A percentile compares a stretch with the other conserved stretches of the same genome.
Evolutionary conservation across 352 stramenopile genomes (phyloP).

Genomic region (Phytophthora ramorum): DNA sequence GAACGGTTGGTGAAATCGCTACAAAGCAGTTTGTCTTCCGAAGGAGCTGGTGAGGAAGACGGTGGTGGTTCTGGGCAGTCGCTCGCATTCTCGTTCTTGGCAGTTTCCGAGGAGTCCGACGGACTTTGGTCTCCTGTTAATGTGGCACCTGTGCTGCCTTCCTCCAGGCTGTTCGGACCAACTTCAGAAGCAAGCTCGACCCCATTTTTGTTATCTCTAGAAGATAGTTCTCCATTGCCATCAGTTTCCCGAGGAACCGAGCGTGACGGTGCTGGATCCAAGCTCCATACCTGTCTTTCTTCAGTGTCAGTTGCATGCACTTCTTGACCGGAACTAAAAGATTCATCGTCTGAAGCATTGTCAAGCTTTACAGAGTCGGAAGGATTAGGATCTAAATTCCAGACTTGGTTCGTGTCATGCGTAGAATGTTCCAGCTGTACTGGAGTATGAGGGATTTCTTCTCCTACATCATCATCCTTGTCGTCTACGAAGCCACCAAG

Average conservation of each 20-base stretch:
- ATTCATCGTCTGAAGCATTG: neutral
- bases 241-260: neutral
- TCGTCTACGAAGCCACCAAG: neutral
- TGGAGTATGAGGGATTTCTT: neutral
- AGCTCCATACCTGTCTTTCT: slow-evolving; percentile 19
- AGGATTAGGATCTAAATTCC: slow-evolving; percentile 27
- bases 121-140: neutral
- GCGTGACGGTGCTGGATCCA: slow-evolving; percentile 11
- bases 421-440: neutral
- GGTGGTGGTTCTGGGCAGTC: neutral
- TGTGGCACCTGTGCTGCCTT: neutral
- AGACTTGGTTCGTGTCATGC: slow-evolving; percentile 7
- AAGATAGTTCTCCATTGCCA: neutral
- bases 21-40: neutral
- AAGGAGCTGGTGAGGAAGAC: neutral
- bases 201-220: neutral
- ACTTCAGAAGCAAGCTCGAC: neutral
- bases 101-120: neutral
- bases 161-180: neutral
- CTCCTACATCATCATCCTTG: slow-evolving; percentile 1
- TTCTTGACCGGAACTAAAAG: neutral
- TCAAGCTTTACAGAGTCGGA: neutral
- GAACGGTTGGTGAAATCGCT: neutral
- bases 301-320: neutral
- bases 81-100: neutral